Evolutionary conservation across 495 filamentous ascomycete species (phyloP), one percentile per base, ranked within the genome.

Genomic region (Trichodelitschia bisporula): DNA sequence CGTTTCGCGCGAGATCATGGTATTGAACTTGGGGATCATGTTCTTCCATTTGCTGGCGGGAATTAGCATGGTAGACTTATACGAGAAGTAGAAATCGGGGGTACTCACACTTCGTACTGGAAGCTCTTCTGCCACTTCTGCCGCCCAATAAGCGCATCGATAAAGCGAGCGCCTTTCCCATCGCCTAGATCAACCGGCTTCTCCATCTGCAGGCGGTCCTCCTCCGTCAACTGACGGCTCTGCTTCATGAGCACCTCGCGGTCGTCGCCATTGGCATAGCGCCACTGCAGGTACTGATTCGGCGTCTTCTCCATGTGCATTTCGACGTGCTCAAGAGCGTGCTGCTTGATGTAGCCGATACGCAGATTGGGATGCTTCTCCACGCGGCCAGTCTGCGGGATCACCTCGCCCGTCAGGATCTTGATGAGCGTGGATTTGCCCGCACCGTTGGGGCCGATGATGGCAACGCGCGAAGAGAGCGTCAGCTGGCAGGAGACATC

Each of bases 301-400:
- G 86, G 86, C 3, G 86, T 99, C 66, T 95, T 95, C 50, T 99
- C 86, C 40, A 99, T 63, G 46, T 99, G 86, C 84, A 92, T 89
- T 55, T 95, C 83, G 8, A 99, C 84, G 65, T 95, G 86, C 59
- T 99, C 86, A 8, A 99, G 65, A 13, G 89, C 90, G 48, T 95
- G 89, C 56, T 99, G 89, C 58, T 93, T 92, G 62, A 95, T 92
- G 61, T 95, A 95, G 28, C 89, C 89, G 44, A 99, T 92, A 60
- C 89, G 89, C 30, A 99, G 53, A 47, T 95, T 95, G 43, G 89
- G 89, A 47, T 99, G 89, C 58, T 95, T 95, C 60, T 95, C 82
- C 4, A 99, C 84, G 51, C 68, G 78, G 28, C 89, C 89, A 15
- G 48, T 46, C 39, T 82, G 77, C 1, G 89, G 86, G 37, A 93